These are phyloP conservation scores for Colletotrichum sublineola DNA, from an alignment of 2,329 filamentous ascomycete species.

Conservation along the genomic window DNA sequence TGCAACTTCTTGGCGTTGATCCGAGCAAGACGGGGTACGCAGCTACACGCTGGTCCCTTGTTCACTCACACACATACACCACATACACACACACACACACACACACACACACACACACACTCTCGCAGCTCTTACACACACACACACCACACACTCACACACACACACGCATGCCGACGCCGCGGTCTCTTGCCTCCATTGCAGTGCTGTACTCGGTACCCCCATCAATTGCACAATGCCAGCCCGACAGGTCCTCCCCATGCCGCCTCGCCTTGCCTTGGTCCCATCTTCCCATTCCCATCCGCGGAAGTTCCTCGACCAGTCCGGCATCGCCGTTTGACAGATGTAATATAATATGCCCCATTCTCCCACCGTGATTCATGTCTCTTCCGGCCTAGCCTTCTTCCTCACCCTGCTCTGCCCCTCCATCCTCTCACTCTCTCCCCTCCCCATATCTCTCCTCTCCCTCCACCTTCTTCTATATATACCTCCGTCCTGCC, in stretches of 20 bases:
- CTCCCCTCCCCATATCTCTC: constrained; percentile 18
- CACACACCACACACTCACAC: constrained; percentile 6
- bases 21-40: constrained; percentile 42
- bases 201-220: constrained; percentile 18
- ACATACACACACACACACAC: constrained; percentile 25
- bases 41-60: constrained; percentile 42
- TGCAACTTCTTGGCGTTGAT: constrained; percentile 43
- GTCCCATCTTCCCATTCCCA: constrained; percentile 40
- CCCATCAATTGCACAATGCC: constrained; percentile 18
- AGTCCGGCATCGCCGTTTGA: constrained; percentile 40
- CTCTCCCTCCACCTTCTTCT: constrained; percentile 28
- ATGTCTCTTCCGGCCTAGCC: constrained; percentile 8
- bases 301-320: constrained; percentile 36
- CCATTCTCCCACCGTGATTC: constrained; percentile 40
- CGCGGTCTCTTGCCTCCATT: constrained; percentile 33
- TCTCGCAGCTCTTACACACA: background rate
- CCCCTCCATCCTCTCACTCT: constrained; percentile 18
- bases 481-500: constrained; percentile 35
- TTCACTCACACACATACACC: constrained; percentile 30
- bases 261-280: constrained; percentile 37
- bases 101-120: constrained; percentile 30
- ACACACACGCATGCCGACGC: constrained; percentile 23
- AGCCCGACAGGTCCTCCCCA: constrained; percentile 4
- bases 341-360: constrained; percentile 42
- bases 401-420: constrained; percentile 37